Evolutionary conservation across 2,329 filamentous ascomycete genomes (phyloP), one percentile per base, ranked within the genome.

Genomic region (Trichoderma sp.): DNA sequence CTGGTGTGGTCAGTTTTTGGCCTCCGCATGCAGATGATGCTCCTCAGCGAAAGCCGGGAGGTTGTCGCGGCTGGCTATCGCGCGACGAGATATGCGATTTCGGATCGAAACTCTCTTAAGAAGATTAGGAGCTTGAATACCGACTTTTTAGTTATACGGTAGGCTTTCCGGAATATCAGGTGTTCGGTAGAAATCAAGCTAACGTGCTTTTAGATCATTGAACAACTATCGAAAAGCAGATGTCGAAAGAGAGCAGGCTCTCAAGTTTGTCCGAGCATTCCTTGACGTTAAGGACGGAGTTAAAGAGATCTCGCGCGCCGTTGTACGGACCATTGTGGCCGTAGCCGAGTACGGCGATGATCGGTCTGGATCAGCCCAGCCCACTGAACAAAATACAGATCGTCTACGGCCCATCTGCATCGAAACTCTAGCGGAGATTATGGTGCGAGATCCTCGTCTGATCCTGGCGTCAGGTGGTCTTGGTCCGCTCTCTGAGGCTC

Each of bases 141-240:
- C 0, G 97, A 99, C 80, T 95, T 94, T 77, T 86, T 98, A 24
- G 95, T 98, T 32, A 94, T 97, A 51, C 86, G 81, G 79, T 81
- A 77, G 30, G 71, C 61, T 39, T 65, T 39, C 4, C 26, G 24
- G 15, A 4, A 14, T 32, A 4, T 8, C 3, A 14, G 14, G 14
- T 24, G 9, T 61, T 1, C 1, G 51, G 15, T 7, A 18, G 18
- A 21, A 18, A 43, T n/a, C 21, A 36, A 12, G 21, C 56, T 71
- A 39, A 67, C 69, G n/a, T 7, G 6, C 14, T 21, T 21, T 6
- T 71, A 89, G 87, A 73, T 98, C 96, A 1, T 85, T 99, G 39
- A 94, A 97, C 75, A 98, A 98, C 80, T 96, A 98, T 80, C 92
- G 93, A 78, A 98, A 98, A 81, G 93, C 95, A n/a, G 95, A 95